A percentile compares a stretch with the other conserved stretches of the same genome.
Evolutionary conservation across 1,284 basidiomycete species (phyloP).

Genomic region (Rhodotorula sp.): DNA sequence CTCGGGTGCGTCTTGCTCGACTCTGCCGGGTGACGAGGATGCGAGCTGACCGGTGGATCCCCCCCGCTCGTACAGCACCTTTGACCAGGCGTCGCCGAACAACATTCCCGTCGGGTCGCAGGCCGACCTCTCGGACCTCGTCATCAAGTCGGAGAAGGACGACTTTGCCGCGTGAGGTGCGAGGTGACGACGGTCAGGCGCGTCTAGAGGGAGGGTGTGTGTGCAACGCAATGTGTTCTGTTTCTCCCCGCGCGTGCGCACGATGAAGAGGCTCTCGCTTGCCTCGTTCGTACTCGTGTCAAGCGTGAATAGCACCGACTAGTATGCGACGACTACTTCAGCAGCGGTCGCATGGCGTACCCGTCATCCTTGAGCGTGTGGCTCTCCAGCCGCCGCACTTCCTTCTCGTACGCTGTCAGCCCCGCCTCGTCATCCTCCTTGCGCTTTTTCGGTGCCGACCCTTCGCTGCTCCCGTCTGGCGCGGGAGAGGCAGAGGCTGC

Average conservation of each 20-base stretch:
- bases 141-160: conserved; percentile 49
- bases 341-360: conserved; percentile 19
- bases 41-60: not conserved
- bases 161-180: conserved; percentile 27
- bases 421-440: conserved; percentile 5
- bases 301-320: too few species aligned
- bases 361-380: conserved; percentile 27
- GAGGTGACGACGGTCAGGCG: not conserved
- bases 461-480: not conserved
- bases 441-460: conserved; percentile 5
- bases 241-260: too few species aligned
- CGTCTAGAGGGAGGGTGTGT: not conserved
- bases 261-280: too few species aligned
- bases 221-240: not conserved
- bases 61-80: conserved; percentile 45
- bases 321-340: conserved; percentile 13
- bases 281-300: too few species aligned
- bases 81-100: conserved; percentile 51
- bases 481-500: not conserved
- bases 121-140: conserved; percentile 52
- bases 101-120: conserved; percentile 52
- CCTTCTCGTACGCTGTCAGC: conserved; percentile 26
- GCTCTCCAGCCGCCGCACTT: conserved; percentile 12
- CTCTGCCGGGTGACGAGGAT: not conserved
- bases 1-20: conserved; percentile 48